A percentile compares a stretch with the other conserved stretches of the same genome.
Conservation (phyloP, 2,329 filamentous ascomycete species). For the Phaeosphaeriaceae sp. region DNA sequence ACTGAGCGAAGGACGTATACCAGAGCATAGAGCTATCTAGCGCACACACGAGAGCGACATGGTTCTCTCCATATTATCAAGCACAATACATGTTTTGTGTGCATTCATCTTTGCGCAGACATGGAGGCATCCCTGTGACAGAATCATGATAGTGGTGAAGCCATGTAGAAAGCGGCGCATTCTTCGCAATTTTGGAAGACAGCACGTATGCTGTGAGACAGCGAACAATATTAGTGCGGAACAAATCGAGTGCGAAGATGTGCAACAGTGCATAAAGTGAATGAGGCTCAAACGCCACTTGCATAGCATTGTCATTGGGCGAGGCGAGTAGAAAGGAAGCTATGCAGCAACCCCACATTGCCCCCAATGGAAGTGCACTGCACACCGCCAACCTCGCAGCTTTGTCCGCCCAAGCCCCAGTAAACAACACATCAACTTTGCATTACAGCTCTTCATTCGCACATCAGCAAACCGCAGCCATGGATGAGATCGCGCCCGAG, state of each 20-base stretch:
- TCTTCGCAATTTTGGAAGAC: too few species aligned
- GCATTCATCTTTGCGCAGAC: too few species aligned
- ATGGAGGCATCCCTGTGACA: too few species aligned
- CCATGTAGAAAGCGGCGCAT: too few species aligned
- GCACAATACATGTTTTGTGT: too few species aligned
- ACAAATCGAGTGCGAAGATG: conserved; percentile 1
- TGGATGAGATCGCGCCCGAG: conserved; percentile 98
- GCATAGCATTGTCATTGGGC: conserved; percentile 6
- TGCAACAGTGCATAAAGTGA: conserved; percentile 9
- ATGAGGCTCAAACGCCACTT: conserved; percentile 16
- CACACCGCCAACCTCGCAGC: conserved; percentile 26
- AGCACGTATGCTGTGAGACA: background rate
- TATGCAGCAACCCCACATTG: conserved; percentile 30
- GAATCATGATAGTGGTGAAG: too few species aligned
- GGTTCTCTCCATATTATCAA: too few species aligned
- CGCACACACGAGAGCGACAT: background rate
- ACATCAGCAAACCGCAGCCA: conserved; percentile 55
- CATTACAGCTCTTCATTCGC: conserved; percentile 17
- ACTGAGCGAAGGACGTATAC: background rate
- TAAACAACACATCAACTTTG: conserved; percentile 30
- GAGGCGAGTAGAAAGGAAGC: conserved; percentile 10
- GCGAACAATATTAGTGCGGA: background rate
- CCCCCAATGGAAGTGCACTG: conserved; percentile 28
- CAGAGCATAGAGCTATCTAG: background rate
- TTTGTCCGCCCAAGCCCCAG: conserved; percentile 24